Base-by-base conservation (phyloP, 331 rosid species). In the Saraca asoca region DNA sequence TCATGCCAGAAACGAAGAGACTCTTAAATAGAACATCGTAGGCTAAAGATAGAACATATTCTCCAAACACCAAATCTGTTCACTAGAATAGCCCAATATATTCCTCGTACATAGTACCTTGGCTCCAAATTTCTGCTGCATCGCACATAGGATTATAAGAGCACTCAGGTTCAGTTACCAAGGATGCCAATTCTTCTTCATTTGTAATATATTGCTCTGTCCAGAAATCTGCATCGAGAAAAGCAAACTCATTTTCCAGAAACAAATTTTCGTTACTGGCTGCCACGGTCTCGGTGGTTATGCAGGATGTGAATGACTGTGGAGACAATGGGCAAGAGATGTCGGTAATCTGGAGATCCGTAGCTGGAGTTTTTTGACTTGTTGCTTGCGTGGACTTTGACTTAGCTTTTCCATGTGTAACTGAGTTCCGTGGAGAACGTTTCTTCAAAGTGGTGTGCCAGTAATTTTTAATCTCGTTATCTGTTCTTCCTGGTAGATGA, bases 361-460 rank as follows among this genome's bases (percentile, higher is more conserved):
- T 17, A 8, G 45, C 7, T 12, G 52, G 9, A 6, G 9, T 10
- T 4, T 8, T 43, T n/a, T 43, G 48, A 11, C n/a, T n/a, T 43
- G 6, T 43, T 24, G 1, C 6, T 12, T 43, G 49, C 14, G 5
- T 5, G 0, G 42, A 13, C 45, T 53, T 12, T 16, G 66, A 9
- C 14, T 56, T 51, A 20, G 39, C 14, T 58, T 58, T 34, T 6
- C 37, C 57, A 15, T 7, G 42, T 70, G 63, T 19, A 39, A 24
- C 4, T 59, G 15, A 35, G 7, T 48, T 74, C 51, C 33, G 35
- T 51, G 31, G 58, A 19, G 10, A 12, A 5, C 43, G 55, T 49
- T 84, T 88, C 77, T 86, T 88, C 9, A 88, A 79, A 6, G 69
- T 51, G 16, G 89, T 81, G 57, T 91, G 92, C 97, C 97, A 91